Conservation (phyloP, 192 early-diverging fungal genomes). For the Rhizophagus clarus region DNA sequence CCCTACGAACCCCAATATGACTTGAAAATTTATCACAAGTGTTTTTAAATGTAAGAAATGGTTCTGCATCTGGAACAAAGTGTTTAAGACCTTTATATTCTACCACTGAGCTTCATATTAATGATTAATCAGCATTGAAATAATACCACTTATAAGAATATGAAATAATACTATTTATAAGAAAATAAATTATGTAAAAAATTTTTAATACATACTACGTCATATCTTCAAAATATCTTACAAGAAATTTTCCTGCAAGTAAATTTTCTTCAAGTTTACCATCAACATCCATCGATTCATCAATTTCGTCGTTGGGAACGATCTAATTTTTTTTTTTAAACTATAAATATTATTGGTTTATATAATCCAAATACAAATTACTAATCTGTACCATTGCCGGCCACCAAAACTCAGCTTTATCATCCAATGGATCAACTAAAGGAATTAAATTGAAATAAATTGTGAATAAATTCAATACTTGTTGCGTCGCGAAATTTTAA, state of each 20-base stretch:
- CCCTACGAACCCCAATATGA: constrained; percentile 23
- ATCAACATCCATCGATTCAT: constrained; percentile 21
- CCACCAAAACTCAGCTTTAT: constrained; percentile 21
- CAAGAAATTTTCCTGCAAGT: constrained; percentile 12
- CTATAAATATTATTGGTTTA: neutral
- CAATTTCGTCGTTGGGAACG: constrained; percentile 11
- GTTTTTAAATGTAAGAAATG: neutral
- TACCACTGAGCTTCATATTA: neutral
- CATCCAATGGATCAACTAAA: constrained; percentile 9
- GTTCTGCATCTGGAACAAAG: constrained; percentile 1
- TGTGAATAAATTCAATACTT: neutral
- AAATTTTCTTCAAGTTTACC: constrained; percentile 22
- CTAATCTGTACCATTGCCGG: neutral
- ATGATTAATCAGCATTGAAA: neutral
- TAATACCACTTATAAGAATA: neutral
- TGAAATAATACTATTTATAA: neutral
- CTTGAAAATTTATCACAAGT: neutral
- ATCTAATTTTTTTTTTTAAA: neutral
- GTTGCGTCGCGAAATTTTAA: neutral
- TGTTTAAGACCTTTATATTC: neutral
- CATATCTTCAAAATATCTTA: constrained; percentile 24
- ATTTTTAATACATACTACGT: neutral
- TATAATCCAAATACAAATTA: neutral
- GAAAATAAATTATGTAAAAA: too few relatives aligned
- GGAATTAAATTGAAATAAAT: neutral